A percentile compares a stretch with the other conserved stretches of the same genome.
phyloP scores from a whole-genome alignment of 2,329 filamentous ascomycete genomes.

The Neofusicoccum cordaticola region DNA sequence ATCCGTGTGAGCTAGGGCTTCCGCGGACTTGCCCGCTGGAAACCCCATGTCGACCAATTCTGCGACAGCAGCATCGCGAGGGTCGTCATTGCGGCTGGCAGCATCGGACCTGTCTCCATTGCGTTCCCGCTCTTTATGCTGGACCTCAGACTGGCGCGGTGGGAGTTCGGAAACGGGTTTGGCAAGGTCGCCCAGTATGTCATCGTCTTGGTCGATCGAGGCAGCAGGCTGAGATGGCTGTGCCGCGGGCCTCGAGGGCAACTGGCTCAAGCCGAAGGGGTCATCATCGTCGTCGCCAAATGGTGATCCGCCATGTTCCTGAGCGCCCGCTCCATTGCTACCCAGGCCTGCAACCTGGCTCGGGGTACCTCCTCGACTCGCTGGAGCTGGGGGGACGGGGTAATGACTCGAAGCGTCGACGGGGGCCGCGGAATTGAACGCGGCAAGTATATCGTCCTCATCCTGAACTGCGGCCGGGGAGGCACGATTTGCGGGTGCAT shows the following conservation, averaged over 20 bases:
- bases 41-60: conserved; percentile 96
- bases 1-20: conserved; percentile 76
- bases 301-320: conserved; percentile 16
- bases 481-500: conserved; percentile 24
- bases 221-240: conserved; percentile 24
- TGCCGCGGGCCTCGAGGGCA: conserved; percentile 47
- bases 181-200: conserved; percentile 60
- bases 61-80: conserved; percentile 75
- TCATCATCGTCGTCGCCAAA: conserved; percentile 70
- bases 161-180: conserved; percentile 57
- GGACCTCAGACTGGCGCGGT: conserved; percentile 28
- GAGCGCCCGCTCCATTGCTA: conserved; percentile 21
- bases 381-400: conserved; percentile 42
- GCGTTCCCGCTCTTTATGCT: not conserved
- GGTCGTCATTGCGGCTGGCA: conserved; percentile 36
- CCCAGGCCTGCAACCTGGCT: not conserved
- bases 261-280: conserved; percentile 74
- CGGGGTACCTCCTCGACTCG: conserved; percentile 25
- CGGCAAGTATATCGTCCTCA: conserved; percentile 60
- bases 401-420: conserved; percentile 61
- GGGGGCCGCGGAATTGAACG: conserved; percentile 58
- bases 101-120: not conserved
- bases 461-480: conserved; percentile 31
- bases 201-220: conserved; percentile 43
- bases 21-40: conserved; percentile 74